These are phyloP conservation scores for Parascedosporium putredinis DNA, from an alignment of 2,329 filamentous ascomycete species.

Conservation along the genomic window DNA sequence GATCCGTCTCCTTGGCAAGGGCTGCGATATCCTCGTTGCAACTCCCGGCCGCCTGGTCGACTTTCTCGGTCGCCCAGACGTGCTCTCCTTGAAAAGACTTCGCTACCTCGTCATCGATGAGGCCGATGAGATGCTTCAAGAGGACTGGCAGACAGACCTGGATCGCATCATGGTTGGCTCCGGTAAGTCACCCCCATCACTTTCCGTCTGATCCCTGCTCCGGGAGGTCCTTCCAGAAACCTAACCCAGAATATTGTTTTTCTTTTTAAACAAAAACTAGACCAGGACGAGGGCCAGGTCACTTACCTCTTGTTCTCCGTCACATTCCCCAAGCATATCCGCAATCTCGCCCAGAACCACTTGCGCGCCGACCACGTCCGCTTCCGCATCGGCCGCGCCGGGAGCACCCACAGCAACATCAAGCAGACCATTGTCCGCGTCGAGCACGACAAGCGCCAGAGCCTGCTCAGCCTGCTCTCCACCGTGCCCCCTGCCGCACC, in stretches of 20 bases:
- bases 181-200: slow-evolving; percentile 43
- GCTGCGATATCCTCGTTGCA: slow-evolving; percentile 81
- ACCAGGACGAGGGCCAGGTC: slow-evolving; percentile 60
- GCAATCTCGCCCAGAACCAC: slow-evolving; percentile 65
- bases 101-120: slow-evolving; percentile 83
- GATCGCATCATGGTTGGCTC: slow-evolving; percentile 67
- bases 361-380: slow-evolving; percentile 65
- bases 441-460: slow-evolving; percentile 57
- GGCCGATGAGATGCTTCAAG: slow-evolving; percentile 80
- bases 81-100: slow-evolving; percentile 65
- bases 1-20: slow-evolving; percentile 61
- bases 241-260: no score
- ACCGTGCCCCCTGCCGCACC: slow-evolving; percentile 64
- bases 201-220: no score
- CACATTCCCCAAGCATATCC: slow-evolving; percentile 76
- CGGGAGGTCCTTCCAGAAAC: no score
- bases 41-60: slow-evolving; percentile 81
- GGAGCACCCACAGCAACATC: slow-evolving; percentile 75
- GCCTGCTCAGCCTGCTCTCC: slow-evolving; percentile 62
- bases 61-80: slow-evolving; percentile 61
- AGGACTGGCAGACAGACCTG: slow-evolving; percentile 70
- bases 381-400: slow-evolving; percentile 78
- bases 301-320: slow-evolving; percentile 83
- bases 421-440: slow-evolving; percentile 63
- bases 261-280: no score